Evolutionary conservation across 1,284 basidiomycete species (phyloP).

Genomic region (Pterula multifida): DNA sequence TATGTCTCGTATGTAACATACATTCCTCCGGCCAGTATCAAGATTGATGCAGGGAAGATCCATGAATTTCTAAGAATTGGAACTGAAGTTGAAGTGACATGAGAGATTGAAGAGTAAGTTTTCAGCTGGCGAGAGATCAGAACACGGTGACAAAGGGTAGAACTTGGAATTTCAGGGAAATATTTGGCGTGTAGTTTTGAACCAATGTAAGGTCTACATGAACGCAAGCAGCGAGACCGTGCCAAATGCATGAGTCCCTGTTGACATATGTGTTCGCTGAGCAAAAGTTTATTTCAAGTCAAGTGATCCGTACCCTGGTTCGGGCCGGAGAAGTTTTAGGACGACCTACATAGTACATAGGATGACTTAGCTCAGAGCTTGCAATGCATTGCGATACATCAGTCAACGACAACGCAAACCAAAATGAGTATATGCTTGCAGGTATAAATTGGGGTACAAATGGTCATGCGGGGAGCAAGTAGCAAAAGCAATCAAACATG

Average conservation of each 20-base stretch:
- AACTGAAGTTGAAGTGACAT: background rate
- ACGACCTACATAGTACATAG: no score
- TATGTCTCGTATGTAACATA: constrained; percentile 45
- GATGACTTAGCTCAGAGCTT: no score
- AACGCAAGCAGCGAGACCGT: background rate
- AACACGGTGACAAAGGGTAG: no score
- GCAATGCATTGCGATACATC: background rate
- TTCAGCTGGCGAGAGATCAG: no score
- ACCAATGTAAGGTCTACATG: background rate
- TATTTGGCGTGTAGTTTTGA: background rate
- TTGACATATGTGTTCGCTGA: background rate
- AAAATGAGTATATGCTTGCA: background rate
- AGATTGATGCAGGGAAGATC: constrained; percentile 19
- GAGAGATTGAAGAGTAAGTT: background rate
- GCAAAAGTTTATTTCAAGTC: background rate
- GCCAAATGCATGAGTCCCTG: background rate
- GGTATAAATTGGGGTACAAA: background rate
- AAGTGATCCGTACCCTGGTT: background rate
- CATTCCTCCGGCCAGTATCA: constrained; percentile 26
- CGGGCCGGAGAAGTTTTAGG: no score
- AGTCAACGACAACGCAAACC: background rate
- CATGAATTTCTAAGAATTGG: constrained; percentile 14
- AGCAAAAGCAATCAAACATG: background rate
- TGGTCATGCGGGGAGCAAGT: background rate
- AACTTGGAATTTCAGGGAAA: no score